Base-by-base conservation (phyloP, 768 basidiomycete species). In the Kwoniella botswanensis region DNA sequence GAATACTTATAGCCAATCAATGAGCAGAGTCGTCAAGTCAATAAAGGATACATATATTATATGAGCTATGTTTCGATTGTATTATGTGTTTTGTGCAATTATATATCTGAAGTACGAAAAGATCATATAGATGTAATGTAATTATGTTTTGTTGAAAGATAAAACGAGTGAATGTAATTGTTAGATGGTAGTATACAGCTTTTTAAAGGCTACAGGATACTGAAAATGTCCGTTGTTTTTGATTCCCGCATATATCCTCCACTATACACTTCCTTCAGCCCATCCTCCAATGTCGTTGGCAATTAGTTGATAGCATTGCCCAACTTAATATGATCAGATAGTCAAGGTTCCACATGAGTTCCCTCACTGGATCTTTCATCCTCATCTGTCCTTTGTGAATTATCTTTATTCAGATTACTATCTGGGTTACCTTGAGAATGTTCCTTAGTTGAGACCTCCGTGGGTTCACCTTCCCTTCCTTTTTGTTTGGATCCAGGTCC, bases 281-380 rank as follows among this genome's bases (percentile, higher is more conserved):
- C 46, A 50, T 50, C 13, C 46, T 50, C 46, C 46, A 50, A 50
- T 18, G 35, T 35, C 35, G 1, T 35, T 35, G 35, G 35, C 35
- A 35, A 35, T 50, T 50, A 50, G 4, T 50, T 13, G 18, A 50
- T 50, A 11, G 12, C 46, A 50, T 61, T 17, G n/a, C 59, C 59
- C 4, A 61, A 12, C 18, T 61, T n/a, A 17, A 61, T 43, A 44
- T 61, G 59, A 15, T 61, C 41, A 26, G 59, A 26, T 22, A 61
- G 59, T 61, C 59, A 67, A 67, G 67, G 67, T 54, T 70, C 68
- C 17, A 70, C 68, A 70, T 70, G 68, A 2, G 68, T 70, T 7
- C 68, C 68, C 46, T 70, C 56, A 29, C 55, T 58, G 3, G 63
- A 64, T 43, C 55, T 22, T 29, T 63, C 63, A 55, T 63, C 52